A percentile compares a stretch with the other conserved stretches of the same genome.
Evolutionary conservation across 1,284 basidiomycete genomes (phyloP).

Genomic region (Boletellus sp.): DNA sequence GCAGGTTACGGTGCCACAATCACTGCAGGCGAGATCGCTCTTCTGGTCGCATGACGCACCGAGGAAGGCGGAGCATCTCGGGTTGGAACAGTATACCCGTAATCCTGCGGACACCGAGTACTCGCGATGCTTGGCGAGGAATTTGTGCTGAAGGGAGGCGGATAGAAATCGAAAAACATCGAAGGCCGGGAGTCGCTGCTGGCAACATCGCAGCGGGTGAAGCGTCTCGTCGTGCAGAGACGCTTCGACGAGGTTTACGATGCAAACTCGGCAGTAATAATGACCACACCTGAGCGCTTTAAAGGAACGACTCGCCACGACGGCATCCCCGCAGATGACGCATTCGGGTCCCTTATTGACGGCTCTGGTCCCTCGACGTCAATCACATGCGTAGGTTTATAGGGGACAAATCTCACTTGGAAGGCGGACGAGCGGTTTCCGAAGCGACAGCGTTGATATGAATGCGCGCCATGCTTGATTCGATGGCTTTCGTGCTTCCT

Average conservation of each 20-base stretch:
- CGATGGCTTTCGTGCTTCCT: background rate
- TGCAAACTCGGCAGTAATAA: constrained; percentile 36
- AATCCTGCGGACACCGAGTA: constrained; percentile 30
- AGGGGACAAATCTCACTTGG: constrained; percentile 10
- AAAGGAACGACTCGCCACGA: constrained; percentile 7
- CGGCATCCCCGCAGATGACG: constrained; percentile 22
- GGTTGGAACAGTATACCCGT: constrained; percentile 42
- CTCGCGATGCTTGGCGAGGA: constrained; percentile 29
- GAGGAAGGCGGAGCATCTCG: constrained; percentile 39
- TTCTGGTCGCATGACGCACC: constrained; percentile 19
- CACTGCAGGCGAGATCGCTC: constrained; percentile 9
- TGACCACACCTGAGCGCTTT: constrained; percentile 37
- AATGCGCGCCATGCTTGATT: background rate
- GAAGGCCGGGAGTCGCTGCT: constrained; percentile 26
- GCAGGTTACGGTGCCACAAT: constrained; percentile 34
- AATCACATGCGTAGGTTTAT: background rate
- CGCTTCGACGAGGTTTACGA: constrained; percentile 35
- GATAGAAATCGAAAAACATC: constrained; percentile 30
- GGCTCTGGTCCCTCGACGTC: background rate
- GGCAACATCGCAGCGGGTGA: constrained; percentile 43
- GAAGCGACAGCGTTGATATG: constrained; percentile 1
- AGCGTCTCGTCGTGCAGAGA: constrained; percentile 39
- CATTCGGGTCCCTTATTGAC: constrained; percentile 11
- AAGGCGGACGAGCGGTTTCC: background rate
- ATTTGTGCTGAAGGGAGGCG: constrained; percentile 17